These are phyloP conservation scores for Sporisorium reilianum DNA, from an alignment of 1,284 basidiomycete species.

Conservation along the genomic window DNA sequence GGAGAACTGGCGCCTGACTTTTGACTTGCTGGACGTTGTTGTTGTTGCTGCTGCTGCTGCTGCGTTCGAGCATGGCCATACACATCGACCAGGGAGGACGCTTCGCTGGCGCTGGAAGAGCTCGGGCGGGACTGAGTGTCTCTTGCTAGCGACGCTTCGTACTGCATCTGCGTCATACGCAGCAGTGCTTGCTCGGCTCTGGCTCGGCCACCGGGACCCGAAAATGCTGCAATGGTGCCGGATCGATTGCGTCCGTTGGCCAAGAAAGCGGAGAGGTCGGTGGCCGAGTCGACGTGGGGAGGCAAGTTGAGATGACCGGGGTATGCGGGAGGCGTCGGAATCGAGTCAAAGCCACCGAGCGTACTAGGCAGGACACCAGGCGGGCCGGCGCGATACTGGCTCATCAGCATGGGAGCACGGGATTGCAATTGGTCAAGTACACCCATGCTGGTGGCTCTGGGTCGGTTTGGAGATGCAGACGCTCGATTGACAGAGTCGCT, in stretches of 20 bases:
- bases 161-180: conserved; percentile 45
- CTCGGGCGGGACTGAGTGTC: conserved; percentile 16
- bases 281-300: conserved; percentile 10
- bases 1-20: conserved; percentile 71
- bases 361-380: background rate
- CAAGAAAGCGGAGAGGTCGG: conserved; percentile 23
- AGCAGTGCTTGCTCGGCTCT: conserved; percentile 61
- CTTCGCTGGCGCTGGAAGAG: conserved; percentile 30
- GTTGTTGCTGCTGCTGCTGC: conserved; percentile 11
- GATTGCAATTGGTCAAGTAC: conserved; percentile 35
- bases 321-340: conserved; percentile 2
- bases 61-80: conserved; percentile 14
- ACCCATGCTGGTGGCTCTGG: conserved; percentile 51
- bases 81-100: conserved; percentile 13
- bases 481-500: conserved; percentile 6
- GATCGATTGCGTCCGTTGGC: conserved; percentile 53
- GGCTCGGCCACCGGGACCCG: conserved; percentile 58
- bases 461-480: conserved; percentile 17
- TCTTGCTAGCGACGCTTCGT: conserved; percentile 19
- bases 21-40: background rate
- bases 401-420: conserved; percentile 10
- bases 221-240: conserved; percentile 64
- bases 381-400: conserved; percentile 12
- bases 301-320: conserved; percentile 7
- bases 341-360: conserved; percentile 8